Base-by-base conservation (phyloP, 345 rosid genomes). In the Syzygium oleosum region DNA sequence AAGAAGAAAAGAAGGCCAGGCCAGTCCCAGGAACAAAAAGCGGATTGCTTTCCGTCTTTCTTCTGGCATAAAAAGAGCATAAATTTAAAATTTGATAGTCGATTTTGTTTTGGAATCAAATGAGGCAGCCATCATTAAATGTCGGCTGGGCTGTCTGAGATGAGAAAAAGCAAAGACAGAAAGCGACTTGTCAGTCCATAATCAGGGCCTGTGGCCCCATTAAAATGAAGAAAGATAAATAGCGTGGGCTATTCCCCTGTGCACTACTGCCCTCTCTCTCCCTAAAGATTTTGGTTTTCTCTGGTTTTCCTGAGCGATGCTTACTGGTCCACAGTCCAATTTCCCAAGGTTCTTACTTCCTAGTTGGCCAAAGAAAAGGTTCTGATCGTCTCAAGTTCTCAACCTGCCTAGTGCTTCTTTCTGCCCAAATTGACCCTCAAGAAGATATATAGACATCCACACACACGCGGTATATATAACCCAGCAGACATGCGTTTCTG, bases 141-240 rank as follows among this genome's bases (percentile, higher is more conserved):
- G 78, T 31, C 22, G 43, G 43, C 23, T 65, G 43, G 43, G 43
- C 43, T 31, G 43, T 31, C 43, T 16, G 78, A 65, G 79, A 34
- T 5, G 79, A 41, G 80, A 31, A 31, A 29, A 19, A 43, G 31
- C 23, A 43, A 17, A 80, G 85, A 49, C 85, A 87, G 88, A 80
- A 87, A 87, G 85, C 3, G 88, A 79, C 88, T 54, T 87, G 88
- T 87, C 85, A 55, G 78, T 34, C 88, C 38, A 54, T 38, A 52
- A 29, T 79, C 54, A 41, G 88, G 85, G 29, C 43, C 83, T 46
- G 79, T 38, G 51, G 49, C 14, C 19, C 49, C 49, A 73, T 73
- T 34, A 38, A 73, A 9, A 34, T 9, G 80, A 34, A 73, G 46
- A 34, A 34, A 73, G 80, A 41, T 17, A 6, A 34, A 11, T 34